Evolutionary conservation across 2,329 filamentous ascomycete genomes (phyloP), one percentile per base, ranked within the genome.

Genomic region (Thelonectria discophora): DNA sequence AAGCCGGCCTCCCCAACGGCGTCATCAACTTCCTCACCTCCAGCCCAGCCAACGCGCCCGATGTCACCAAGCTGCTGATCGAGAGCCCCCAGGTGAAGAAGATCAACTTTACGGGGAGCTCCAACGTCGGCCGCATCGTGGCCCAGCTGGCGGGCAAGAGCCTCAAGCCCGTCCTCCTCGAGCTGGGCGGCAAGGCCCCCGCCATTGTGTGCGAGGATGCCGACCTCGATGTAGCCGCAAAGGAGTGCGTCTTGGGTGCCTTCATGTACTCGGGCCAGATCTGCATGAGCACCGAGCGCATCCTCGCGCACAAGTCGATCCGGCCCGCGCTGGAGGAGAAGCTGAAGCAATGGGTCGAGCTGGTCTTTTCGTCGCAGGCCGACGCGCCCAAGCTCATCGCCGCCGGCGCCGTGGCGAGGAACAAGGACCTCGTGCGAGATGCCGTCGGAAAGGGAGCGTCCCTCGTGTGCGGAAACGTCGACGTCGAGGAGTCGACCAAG

Each of bases 201-300:
- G 73, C 77, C 3, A 70, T 84, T 5, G 77, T 84, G 0, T 73
- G 80, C 7, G 72, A 76, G 34, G 81, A 83, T 60, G 81, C 81
- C 0, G 76, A 83, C 61, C 65, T 84, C 2, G 74, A 77, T 27
- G 74, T 76, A 49, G 80, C 80, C 0, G 79, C 77, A 1, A 53
- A 65, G 15, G 58, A 72, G 13, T 72, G 71, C 45, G 65, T 63
- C 2, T 24, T 62, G 3, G 71, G 70, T 3, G 67, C 70, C 0
- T 72, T 66, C 49, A 69, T 92, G 62, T 85, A 94, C 74, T 80
- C 81, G 2, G 92, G 92, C 0, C 92, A 96, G 78, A 87, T 94
- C 46, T 95, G 92, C 82, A 94, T 95, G 91, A 89, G 89, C 76
- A 80, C 84, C 27, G 60, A 63, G 18, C 55, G 60, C 21, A 65